Evolutionary conservation across 371 early-diverging fungal genomes (phyloP), one percentile per base, ranked within the genome.

Genomic region (Saksenaea vasiformis): DNA sequence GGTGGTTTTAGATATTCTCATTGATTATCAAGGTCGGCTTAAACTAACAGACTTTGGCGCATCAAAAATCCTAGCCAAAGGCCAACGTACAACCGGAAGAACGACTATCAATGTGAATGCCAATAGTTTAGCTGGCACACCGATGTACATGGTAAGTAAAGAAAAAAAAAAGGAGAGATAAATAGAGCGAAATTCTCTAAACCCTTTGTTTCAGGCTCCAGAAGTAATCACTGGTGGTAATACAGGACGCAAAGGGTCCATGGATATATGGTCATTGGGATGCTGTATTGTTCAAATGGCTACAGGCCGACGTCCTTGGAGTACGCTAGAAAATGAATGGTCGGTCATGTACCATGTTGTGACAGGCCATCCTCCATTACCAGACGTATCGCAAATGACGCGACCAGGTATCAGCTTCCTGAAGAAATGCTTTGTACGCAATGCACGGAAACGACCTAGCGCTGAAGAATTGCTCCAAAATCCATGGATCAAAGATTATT

Each of bases 201-300:
- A 5, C 8, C 35, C 47, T 1, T 22, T 13, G 26, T 11, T 38
- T 8, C 61, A 77, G 81, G 94, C 97, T 0, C 98, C 98, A 4
- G 97, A 97, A 74, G 91, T 95, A 13, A 93, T 97, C 60, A 87
- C 88, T n/a, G 93, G 89, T 11, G 85, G 87, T n/a, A 86, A 86
- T 34, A 81, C 82, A 55, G 90, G 90, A 7, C 75, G 87, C n/a
- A 87, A 84, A 58, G 94, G 94, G 11, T 87, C 93, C 13, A 91
- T 92, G 86, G 99, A 98, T 71, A 93, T 95, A 38, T 98, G 97
- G 96, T 89, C 95, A 3, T 72, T 97, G 22, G 99, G 95, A 19
- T 94, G 98, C 67, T 93, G 95, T 66, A 85, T 99, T 35, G 89
- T 94, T 27, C 98, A 98, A 73, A 96, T 99, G 97, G 82, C 92